Percentiles rank a stretch among this genome's conserved stretches.
Evolutionary conservation across 164 flowering plant genomes (phyloP).

Genomic region (Liquidambar formosana): DNA sequence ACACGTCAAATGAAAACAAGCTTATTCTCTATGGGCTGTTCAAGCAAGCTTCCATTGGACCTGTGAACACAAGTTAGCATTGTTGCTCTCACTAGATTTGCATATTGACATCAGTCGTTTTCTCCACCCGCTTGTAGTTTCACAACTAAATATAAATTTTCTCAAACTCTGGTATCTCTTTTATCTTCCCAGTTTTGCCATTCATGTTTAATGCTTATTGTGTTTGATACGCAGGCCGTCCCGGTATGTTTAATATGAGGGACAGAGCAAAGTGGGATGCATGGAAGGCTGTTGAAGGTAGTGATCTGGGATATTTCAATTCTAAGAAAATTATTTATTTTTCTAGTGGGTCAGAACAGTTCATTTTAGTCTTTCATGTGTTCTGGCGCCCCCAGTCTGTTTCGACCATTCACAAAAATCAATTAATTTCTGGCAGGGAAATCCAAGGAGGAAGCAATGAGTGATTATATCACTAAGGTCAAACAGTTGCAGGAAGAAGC

Average conservation of each 20-base stretch:
- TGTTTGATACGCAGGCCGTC: conserved; percentile 45
- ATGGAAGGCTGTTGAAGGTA: conserved; percentile 77
- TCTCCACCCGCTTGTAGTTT: not conserved
- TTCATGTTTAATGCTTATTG: not conserved
- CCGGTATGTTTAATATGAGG: conserved; percentile 54
- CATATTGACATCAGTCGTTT: not conserved
- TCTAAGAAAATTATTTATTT: not conserved
- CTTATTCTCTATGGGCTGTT: conserved; percentile 65
- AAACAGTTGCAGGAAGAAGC: conserved; percentile 69
- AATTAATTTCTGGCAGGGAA: conserved; percentile 35
- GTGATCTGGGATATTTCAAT: not conserved
- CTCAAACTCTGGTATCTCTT: too few relatives aligned
- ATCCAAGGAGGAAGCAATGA: conserved; percentile 63
- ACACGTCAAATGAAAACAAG: conserved; percentile 46
- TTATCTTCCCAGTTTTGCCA: too few relatives aligned
- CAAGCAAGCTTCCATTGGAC: conserved; percentile 74
- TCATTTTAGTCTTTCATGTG: too few relatives aligned
- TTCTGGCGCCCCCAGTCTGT: too few relatives aligned
- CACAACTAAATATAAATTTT: too few relatives aligned
- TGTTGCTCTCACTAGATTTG: not conserved
- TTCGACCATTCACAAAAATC: too few relatives aligned
- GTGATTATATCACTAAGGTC: conserved; percentile 65
- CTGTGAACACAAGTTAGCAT: conserved; percentile 55
- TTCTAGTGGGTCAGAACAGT: too few relatives aligned
- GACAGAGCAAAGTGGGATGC: conserved; percentile 80